phyloP scores from a whole-genome alignment of 176 grass and related monocot species.

The Avena atlantica region DNA sequence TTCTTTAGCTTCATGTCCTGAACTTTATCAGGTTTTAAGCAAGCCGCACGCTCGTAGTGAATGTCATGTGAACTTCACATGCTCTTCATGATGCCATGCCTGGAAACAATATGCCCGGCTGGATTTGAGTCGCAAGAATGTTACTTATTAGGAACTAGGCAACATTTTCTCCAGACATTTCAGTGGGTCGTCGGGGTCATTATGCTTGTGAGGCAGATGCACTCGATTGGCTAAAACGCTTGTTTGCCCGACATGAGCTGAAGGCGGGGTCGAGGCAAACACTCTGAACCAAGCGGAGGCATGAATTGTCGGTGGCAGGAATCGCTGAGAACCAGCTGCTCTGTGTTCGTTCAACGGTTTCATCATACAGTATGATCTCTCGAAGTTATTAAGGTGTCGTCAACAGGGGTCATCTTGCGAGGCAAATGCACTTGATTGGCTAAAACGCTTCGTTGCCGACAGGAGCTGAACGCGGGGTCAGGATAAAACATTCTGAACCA shows the following conservation, averaged over 20 bases:
- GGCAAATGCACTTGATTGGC: too few relatives aligned
- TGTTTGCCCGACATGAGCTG: neutral
- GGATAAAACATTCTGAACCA: neutral
- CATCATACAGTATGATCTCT: constrained; percentile 22
- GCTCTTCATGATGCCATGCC: neutral
- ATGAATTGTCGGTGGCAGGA: neutral
- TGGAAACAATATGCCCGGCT: neutral
- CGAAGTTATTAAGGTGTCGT: too few relatives aligned
- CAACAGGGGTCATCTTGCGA: too few relatives aligned
- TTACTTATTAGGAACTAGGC: neutral
- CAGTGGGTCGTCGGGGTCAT: neutral
- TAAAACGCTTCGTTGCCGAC: too few relatives aligned
- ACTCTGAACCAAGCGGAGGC: neutral
- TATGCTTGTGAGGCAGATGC: neutral
- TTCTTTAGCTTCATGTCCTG: neutral
- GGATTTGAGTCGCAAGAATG: neutral
- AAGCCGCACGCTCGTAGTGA: too few relatives aligned
- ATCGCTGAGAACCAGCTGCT: too few relatives aligned
- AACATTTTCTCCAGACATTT: neutral
- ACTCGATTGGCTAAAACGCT: neutral
- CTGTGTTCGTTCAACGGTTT: neutral
- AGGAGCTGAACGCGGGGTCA: neutral
- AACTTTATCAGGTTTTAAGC: too few relatives aligned
- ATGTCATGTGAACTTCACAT: neutral
- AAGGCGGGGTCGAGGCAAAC: neutral